These are phyloP conservation scores for Oryza coarctata DNA, from an alignment of 176 grass and related monocot species.

Conservation along the genomic window DNA sequence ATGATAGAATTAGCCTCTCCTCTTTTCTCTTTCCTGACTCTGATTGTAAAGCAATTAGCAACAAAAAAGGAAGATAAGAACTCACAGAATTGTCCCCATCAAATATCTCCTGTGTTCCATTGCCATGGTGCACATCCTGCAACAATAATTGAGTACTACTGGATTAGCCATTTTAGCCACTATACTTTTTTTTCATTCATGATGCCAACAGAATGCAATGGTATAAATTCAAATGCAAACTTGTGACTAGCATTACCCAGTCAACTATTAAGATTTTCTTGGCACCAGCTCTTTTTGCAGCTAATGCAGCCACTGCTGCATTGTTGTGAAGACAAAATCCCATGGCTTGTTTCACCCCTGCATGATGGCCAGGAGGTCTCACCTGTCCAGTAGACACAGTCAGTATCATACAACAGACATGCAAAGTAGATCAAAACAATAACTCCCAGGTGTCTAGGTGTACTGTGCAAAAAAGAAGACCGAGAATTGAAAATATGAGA, in stretches of 20 bases:
- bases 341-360: constrained; percentile 90
- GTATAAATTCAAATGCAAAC: constrained; percentile 33
- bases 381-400: constrained; percentile 50
- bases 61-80: constrained; percentile 20
- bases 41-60: neutral
- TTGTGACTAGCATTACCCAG: constrained; percentile 64
- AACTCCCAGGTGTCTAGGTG: neutral
- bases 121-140: constrained; percentile 99
- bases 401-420: constrained; percentile 7
- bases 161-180: neutral
- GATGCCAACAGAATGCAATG: constrained; percentile 6
- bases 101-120: constrained; percentile 99
- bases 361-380: constrained; percentile 98
- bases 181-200: neutral
- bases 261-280: constrained; percentile 98
- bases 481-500: constrained; percentile 29
- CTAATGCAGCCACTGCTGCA: constrained; percentile 87
- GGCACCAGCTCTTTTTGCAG: constrained; percentile 88
- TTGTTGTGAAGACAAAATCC: constrained; percentile 99
- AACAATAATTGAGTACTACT: constrained; percentile 29
- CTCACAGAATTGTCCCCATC: constrained; percentile 81
- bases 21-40: neutral
- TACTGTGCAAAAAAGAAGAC: constrained; percentile 22
- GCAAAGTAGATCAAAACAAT: constrained; percentile 21
- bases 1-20: neutral